Percentiles rank a stretch among this genome's conserved stretches.
Evolutionary conservation across 2,329 filamentous ascomycete species (phyloP).

Genomic region (Arthrinium puccinioides): DNA sequence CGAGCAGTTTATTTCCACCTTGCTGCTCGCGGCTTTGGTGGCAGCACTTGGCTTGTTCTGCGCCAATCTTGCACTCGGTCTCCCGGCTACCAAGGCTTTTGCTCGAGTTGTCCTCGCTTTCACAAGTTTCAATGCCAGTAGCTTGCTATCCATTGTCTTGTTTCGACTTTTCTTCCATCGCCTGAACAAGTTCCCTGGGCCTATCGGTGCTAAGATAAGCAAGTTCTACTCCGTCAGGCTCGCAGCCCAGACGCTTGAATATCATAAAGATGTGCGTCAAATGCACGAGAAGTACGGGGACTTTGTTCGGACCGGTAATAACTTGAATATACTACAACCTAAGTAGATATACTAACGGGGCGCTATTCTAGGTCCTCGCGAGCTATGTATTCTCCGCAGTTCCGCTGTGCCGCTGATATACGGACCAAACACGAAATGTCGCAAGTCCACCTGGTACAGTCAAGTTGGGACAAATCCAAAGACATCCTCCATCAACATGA

Average conservation of each 20-base stretch:
- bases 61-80: too few species aligned
- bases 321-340: not conserved
- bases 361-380: conserved; percentile 18
- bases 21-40: too few species aligned
- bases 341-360: not conserved
- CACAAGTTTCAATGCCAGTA: conserved; percentile 6
- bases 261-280: conserved; percentile 38
- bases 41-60: too few species aligned
- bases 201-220: conserved; percentile 29
- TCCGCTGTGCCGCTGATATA: conserved; percentile 23
- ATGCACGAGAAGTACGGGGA: conserved; percentile 48
- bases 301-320: conserved; percentile 16
- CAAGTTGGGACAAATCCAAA: conserved; percentile 13
- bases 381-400: conserved; percentile 19
- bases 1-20: too few species aligned
- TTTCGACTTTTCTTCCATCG: conserved; percentile 32
- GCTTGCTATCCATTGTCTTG: conserved; percentile 23
- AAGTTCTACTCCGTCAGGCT: conserved; percentile 38
- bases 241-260: conserved; percentile 43
- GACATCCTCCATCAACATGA: conserved; percentile 28
- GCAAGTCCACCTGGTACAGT: conserved; percentile 34
- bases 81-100: too few species aligned
- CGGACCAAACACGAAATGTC: conserved; percentile 26
- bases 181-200: conserved; percentile 32
- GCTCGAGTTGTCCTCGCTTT: not conserved